Conservation (phyloP, 176 grass and related monocot genomes). For the Rhipidocladum racemiflorum region DNA sequence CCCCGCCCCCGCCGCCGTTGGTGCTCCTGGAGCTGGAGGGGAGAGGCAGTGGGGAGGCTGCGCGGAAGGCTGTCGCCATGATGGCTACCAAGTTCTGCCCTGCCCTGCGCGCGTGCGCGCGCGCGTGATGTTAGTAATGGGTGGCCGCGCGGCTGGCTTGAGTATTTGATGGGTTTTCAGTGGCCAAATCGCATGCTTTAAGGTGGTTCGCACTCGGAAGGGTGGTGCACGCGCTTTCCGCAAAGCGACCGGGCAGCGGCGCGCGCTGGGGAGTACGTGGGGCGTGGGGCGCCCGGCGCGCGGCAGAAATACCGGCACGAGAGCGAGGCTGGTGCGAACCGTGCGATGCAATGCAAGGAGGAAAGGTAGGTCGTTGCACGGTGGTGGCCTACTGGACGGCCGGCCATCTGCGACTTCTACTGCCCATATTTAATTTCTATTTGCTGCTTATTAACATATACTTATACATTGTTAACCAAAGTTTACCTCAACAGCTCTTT, state of each 20-base stretch:
- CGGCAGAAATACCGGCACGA: constrained; percentile 22
- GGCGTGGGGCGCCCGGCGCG: not conserved
- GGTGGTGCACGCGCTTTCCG: constrained; percentile 21
- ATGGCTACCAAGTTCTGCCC: not conserved
- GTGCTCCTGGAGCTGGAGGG: constrained; percentile 30
- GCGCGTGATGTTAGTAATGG: constrained; percentile 28
- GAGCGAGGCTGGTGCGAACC: not conserved
- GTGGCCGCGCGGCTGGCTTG: not conserved
- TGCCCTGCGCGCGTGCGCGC: not conserved
- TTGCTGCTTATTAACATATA: no score
- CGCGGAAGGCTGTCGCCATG: constrained; percentile 56
- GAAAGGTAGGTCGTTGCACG: not conserved
- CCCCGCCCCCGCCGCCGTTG: not conserved
- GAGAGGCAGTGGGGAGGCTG: constrained; percentile 47
- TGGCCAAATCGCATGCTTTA: not conserved
- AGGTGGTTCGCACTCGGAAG: constrained; percentile 11
- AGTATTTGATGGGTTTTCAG: constrained; percentile 25
- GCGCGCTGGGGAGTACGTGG: not conserved
- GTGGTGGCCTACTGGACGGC: not conserved
- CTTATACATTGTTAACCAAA: no score
- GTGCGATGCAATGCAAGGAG: not conserved
- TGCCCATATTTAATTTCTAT: no score
- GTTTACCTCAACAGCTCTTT: no score
- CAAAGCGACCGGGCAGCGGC: not conserved
- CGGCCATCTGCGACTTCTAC: not conserved